Base-by-base conservation (phyloP, 2,329 filamentous ascomycete species). In the Sporothrix protearum region DNA sequence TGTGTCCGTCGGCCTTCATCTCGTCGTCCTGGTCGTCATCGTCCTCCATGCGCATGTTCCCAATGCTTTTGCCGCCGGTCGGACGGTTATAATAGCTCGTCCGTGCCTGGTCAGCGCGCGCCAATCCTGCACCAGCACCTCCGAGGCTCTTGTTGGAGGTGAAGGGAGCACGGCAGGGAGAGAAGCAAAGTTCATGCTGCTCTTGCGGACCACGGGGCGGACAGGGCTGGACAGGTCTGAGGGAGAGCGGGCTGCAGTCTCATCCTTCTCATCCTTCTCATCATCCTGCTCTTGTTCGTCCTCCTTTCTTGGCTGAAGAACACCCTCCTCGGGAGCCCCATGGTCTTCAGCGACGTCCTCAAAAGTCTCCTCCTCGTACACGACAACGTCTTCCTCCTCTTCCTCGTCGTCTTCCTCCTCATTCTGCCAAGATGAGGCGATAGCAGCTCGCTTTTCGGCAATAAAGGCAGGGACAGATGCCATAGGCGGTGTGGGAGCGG, bases 101-200 rank as follows among this genome's bases (percentile, higher is more conserved):
- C 72, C 91, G 86, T n/a, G 84, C 79, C 75, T 97, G 91, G 77
- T 93, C 97, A 7, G 89, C 92, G 73, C 92, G 86, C 28, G 93
- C 94, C 68, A 88, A 82, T 67, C 92, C 86, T 25, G 87, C 85
- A 2, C 61, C 71, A 36, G 69, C 59, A 22, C 68, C 70, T 19
- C 90, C 94, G 77, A 94, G 88, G 79, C 92, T 96, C 82, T 94
- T 95, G 79, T 96, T 96, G 19, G 88, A 88, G 42, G 89, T 89
- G 69, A 98, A 84, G 47, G 95, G 95, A 77, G 98, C 95, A 73
- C 96, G 88, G 95, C 94, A 39, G 96, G 96, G 14, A 99, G 85
- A 22, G 96, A 93, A 49, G 96, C 93, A 81, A 99, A 98, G 72
- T 92, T 97, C 73, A 99, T 86, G 79, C 95, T 98, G 81, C 94